A percentile compares a stretch with the other conserved stretches of the same genome.
phyloP scores from a whole-genome alignment of 164 flowering plant genomes.

The Dillenia suffruticosa region DNA sequence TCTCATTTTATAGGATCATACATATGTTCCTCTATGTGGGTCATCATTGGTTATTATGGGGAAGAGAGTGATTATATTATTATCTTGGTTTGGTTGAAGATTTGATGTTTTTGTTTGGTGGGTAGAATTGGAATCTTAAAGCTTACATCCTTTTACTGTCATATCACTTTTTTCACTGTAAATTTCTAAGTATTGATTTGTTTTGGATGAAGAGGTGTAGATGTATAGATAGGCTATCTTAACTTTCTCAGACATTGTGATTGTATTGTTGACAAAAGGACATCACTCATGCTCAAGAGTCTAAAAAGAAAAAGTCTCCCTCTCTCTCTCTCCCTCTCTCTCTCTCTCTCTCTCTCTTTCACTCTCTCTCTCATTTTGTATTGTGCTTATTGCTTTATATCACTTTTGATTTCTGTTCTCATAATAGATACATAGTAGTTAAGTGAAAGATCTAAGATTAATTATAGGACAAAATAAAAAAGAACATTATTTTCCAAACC shows the following conservation, averaged over 20 bases:
- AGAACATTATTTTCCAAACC: neutral
- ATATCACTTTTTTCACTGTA: no score
- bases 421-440: no score
- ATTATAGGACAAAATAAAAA: neutral
- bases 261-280: conserved; percentile 35
- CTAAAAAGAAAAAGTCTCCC: conserved; percentile 3
- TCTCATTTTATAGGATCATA: no score
- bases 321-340: neutral
- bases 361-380: conserved; percentile 6
- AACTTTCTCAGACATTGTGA: conserved; percentile 40
- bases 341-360: neutral
- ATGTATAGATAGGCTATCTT: conserved; percentile 18
- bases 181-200: neutral
- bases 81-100: neutral
- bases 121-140: neutral
- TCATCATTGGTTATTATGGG: no score
- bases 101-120: neutral
- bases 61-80: no score
- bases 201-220: neutral
- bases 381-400: conserved; percentile 24
- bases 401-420: conserved; percentile 8
- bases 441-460: neutral
- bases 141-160: no score
- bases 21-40: no score
- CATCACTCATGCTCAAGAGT: conserved; percentile 17